phyloP scores from a whole-genome alignment of 345 rosid genomes.

The Abelmoschus esculentus region DNA sequence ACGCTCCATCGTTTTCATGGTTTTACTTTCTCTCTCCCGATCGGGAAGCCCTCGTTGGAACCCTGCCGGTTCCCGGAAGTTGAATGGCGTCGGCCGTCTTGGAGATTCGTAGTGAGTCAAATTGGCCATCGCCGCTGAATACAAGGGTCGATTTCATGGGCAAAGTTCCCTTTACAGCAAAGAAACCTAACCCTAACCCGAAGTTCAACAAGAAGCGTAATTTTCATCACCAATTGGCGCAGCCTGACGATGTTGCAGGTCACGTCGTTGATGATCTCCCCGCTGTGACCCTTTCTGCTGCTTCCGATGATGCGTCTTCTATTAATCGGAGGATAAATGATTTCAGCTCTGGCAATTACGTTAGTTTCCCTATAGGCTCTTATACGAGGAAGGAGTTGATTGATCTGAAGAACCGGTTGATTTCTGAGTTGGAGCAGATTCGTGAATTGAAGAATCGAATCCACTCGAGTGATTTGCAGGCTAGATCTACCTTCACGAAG shows the following conservation, averaged over 20 bases:
- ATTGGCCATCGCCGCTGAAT: constrained; percentile 38
- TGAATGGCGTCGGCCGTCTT: constrained; percentile 50
- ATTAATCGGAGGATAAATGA: constrained; percentile 36
- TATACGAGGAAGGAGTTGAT: constrained; percentile 35
- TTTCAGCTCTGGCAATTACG: constrained; percentile 19
- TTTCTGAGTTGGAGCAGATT: constrained; percentile 61
- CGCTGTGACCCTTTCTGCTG: constrained; percentile 37
- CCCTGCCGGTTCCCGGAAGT: constrained; percentile 12
- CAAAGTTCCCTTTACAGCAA: constrained; percentile 32
- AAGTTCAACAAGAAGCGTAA: constrained; percentile 40
- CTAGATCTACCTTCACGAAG: constrained; percentile 38
- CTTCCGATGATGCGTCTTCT: constrained; percentile 53
- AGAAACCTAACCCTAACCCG: constrained; percentile 44
- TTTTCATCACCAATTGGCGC: constrained; percentile 15
- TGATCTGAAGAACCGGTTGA: constrained; percentile 54
- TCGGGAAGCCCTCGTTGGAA: constrained; percentile 15
- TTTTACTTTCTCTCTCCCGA: not conserved
- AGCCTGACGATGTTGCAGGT: constrained; percentile 10
- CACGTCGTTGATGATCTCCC: constrained; percentile 29
- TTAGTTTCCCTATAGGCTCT: constrained; percentile 25
- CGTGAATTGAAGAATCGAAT: constrained; percentile 51
- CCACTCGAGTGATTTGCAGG: constrained; percentile 27
- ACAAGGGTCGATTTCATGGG: constrained; percentile 41
- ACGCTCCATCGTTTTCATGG: constrained; percentile 23
- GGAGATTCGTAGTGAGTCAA: constrained; percentile 40